Evolutionary conservation across 78 protist species (phyloP).

Genomic region (Mastigamoeba balamuthi): DNA sequence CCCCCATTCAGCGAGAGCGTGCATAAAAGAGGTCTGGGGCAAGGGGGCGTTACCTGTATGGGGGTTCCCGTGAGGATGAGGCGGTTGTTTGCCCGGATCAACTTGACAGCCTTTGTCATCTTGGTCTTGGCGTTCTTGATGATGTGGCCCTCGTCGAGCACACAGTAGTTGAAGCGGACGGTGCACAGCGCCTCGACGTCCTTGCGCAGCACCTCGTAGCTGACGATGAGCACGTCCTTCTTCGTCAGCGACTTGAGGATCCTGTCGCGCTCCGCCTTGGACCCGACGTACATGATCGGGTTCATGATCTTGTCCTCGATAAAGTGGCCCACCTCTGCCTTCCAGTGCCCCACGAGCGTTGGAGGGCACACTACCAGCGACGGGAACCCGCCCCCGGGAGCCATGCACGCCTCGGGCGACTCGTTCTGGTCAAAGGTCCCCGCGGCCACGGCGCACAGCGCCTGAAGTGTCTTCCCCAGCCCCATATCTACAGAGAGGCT

Average conservation of each 20-base stretch:
- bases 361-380: slow-evolving; percentile 89
- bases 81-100: slow-evolving; percentile 67
- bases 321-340: slow-evolving; percentile 60
- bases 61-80: slow-evolving; percentile 97
- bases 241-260: slow-evolving; percentile 6
- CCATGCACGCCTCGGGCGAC: slow-evolving; percentile 4
- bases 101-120: slow-evolving; percentile 56
- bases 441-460: slow-evolving; percentile 67
- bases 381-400: slow-evolving; percentile 33
- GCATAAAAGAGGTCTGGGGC: not conserved
- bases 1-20: not conserved
- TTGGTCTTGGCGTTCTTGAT: slow-evolving; percentile 67
- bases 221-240: slow-evolving; percentile 38
- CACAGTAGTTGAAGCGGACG: slow-evolving; percentile 54
- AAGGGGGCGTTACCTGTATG: not conserved
- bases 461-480: slow-evolving; percentile 93
- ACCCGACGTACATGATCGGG: slow-evolving; percentile 52
- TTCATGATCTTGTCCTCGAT: not conserved
- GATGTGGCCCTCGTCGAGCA: slow-evolving; percentile 96
- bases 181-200: slow-evolving; percentile 45
- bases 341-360: slow-evolving; percentile 86
- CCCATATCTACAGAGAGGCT: slow-evolving; percentile 79
- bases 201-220: slow-evolving; percentile 71
- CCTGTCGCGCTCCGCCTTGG: slow-evolving; percentile 22
- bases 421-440: slow-evolving; percentile 15